phyloP scores from a whole-genome alignment of 2,329 filamentous ascomycete genomes.

The Aspergillus vadensis region DNA sequence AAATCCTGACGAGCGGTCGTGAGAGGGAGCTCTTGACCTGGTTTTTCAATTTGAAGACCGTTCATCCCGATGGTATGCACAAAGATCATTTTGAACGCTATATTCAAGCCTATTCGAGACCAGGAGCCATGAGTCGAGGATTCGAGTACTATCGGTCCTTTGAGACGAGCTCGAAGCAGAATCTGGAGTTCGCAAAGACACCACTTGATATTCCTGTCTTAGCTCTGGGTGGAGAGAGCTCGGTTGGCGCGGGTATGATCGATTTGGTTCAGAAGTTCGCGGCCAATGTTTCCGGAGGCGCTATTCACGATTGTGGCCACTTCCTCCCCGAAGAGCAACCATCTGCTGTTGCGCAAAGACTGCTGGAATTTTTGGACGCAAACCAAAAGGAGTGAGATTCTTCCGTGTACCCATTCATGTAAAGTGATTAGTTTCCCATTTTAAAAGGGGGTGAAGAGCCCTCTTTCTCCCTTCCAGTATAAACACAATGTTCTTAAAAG shows the following conservation, averaged over 20 bases:
- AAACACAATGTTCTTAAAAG: no score
- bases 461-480: no score
- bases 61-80: slow-evolving; percentile 13
- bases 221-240: slow-evolving; percentile 19
- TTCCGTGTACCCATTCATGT: no score
- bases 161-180: slow-evolving; percentile 25
- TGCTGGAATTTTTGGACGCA: slow-evolving; percentile 20
- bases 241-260: slow-evolving; percentile 17
- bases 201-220: slow-evolving; percentile 24
- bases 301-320: slow-evolving; percentile 29
- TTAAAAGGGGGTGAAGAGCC: no score
- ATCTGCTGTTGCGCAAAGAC: slow-evolving; percentile 16
- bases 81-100: slow-evolving; percentile 23
- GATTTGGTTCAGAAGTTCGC: slow-evolving; percentile 21
- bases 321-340: slow-evolving; percentile 32
- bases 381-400: not conserved
- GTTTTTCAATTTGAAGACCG: slow-evolving; percentile 29
- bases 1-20: slow-evolving; percentile 24
- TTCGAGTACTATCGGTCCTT: slow-evolving; percentile 31
- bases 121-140: slow-evolving; percentile 28
- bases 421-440: no score
- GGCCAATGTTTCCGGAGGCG: slow-evolving; percentile 22
- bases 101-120: slow-evolving; percentile 24
- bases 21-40: slow-evolving; percentile 28
- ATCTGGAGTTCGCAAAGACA: slow-evolving; percentile 23